These are phyloP conservation scores for Alectoria sarmentosa DNA, from an alignment of 495 filamentous ascomycete species.

Conservation along the genomic window DNA sequence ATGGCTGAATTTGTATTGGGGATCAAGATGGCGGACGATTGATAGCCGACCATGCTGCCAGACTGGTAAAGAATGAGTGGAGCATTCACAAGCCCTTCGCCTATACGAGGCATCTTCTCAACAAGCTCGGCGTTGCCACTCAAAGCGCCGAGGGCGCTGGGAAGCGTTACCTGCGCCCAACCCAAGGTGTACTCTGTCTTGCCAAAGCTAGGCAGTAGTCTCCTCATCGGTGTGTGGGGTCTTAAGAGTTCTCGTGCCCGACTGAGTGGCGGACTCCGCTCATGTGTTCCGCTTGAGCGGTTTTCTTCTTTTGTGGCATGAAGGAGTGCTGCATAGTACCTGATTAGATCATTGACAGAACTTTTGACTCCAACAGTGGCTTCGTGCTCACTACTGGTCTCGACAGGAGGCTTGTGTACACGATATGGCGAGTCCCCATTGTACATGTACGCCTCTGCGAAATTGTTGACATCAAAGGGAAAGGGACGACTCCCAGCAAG, in stretches of 20 bases:
- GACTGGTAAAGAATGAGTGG: slow-evolving; percentile 9
- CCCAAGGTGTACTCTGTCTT: slow-evolving; percentile 20
- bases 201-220: too few relatives aligned
- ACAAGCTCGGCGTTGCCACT: slow-evolving; percentile 9
- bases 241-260: too few relatives aligned
- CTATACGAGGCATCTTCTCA: slow-evolving; percentile 5
- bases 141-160: slow-evolving; percentile 9
- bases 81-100: slow-evolving; percentile 1
- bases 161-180: slow-evolving; percentile 7
- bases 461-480: slow-evolving; percentile 11
- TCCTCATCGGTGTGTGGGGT: background rate
- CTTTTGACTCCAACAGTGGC: slow-evolving; percentile 16
- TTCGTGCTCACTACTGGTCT: slow-evolving; percentile 3
- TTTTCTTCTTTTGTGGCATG: too few relatives aligned
- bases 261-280: too few relatives aligned
- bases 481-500: background rate
- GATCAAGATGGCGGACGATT: slow-evolving; percentile 6
- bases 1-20: slow-evolving; percentile 12
- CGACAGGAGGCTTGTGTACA: slow-evolving; percentile 4
- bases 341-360: slow-evolving; percentile 12
- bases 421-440: slow-evolving; percentile 10
- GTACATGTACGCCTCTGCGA: slow-evolving; percentile 18
- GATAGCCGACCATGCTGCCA: slow-evolving; percentile 9
- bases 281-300: too few relatives aligned
- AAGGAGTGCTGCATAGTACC: too few relatives aligned